Percentiles rank a stretch among this genome's conserved stretches.
phyloP scores from a whole-genome alignment of 495 filamentous ascomycete species.

The Haplographium delicatum region DNA sequence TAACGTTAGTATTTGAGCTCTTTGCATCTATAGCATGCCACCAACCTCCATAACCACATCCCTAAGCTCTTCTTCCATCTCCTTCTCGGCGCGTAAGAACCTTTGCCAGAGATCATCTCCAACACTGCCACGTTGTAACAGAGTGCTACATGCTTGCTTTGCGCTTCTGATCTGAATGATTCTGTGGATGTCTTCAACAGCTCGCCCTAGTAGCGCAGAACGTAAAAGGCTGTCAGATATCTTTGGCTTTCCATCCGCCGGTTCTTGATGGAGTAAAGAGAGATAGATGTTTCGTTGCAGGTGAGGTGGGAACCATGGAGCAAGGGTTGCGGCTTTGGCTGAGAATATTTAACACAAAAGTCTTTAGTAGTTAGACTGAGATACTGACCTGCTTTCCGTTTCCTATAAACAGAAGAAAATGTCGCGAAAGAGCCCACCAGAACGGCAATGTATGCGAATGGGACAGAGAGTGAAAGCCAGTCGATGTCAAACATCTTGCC shows the following conservation, averaged over 20 bases:
- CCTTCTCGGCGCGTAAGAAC: conserved; percentile 85
- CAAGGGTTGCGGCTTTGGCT: conserved; percentile 71
- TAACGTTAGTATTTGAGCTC: conserved; percentile 4
- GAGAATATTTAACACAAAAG: not conserved
- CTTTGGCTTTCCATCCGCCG: conserved; percentile 52
- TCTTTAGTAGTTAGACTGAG: not conserved
- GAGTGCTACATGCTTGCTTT: conserved; percentile 75
- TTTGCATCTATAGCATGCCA: not conserved
- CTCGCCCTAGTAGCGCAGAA: conserved; percentile 84
- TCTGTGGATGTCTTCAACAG: conserved; percentile 84
- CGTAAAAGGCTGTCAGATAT: conserved; percentile 83
- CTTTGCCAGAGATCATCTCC: conserved; percentile 96
- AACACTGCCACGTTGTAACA: conserved; percentile 85
- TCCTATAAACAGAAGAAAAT: conserved; percentile 88
- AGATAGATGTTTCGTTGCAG: conserved; percentile 91
- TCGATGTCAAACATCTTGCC: conserved; percentile 55
- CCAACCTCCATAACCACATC: conserved; percentile 90
- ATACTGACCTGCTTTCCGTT: conserved; percentile 78
- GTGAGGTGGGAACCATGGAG: conserved; percentile 89
- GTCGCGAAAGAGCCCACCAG: conserved; percentile 82
- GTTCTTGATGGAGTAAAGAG: conserved; percentile 81
- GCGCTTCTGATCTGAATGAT: conserved; percentile 79
- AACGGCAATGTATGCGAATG: conserved; percentile 81
- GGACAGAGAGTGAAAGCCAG: conserved; percentile 75
- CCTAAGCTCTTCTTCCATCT: conserved; percentile 91